Percentiles rank a stretch among this genome's conserved stretches.
phyloP scores from a whole-genome alignment of 2,329 filamentous ascomycete species.

The Stagonosporopsis vannaccii region DNA sequence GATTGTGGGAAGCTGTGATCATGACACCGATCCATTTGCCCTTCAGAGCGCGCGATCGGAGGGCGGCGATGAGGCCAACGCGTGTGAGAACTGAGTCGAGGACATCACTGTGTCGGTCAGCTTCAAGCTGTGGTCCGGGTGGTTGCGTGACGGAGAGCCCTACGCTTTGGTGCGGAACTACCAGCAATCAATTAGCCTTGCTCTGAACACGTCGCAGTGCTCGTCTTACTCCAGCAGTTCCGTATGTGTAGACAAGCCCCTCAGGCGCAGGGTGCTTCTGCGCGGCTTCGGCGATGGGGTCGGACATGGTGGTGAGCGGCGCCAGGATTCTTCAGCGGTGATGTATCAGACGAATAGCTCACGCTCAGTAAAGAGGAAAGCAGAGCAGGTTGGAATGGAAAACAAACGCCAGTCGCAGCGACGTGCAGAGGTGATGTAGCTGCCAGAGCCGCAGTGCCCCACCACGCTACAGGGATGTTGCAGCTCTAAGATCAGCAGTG shows the following conservation, averaged over 20 bases:
- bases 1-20: constrained; percentile 73
- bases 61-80: constrained; percentile 85
- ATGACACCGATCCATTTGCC: constrained; percentile 91
- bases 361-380: constrained; percentile 16
- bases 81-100: constrained; percentile 93
- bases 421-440: constrained; percentile 16
- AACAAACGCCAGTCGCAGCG: neutral
- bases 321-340: neutral
- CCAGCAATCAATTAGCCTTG: constrained; percentile 15
- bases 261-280: constrained; percentile 49
- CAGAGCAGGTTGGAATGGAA: constrained; percentile 1
- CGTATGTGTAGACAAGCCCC: constrained; percentile 49
- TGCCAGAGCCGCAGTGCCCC: constrained; percentile 14
- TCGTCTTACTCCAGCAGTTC: constrained; percentile 58
- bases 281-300: constrained; percentile 41
- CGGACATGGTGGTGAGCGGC: constrained; percentile 33
- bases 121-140: constrained; percentile 28
- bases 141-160: constrained; percentile 37
- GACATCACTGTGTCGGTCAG: constrained; percentile 65
- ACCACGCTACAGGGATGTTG: constrained; percentile 12
- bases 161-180: constrained; percentile 76
- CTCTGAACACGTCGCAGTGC: neutral
- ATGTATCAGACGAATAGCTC: constrained; percentile 6
- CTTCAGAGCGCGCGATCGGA: constrained; percentile 88
- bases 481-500: constrained; percentile 13